Conservation (phyloP, 164 flowering plant genomes). For the Malania oleifera region DNA sequence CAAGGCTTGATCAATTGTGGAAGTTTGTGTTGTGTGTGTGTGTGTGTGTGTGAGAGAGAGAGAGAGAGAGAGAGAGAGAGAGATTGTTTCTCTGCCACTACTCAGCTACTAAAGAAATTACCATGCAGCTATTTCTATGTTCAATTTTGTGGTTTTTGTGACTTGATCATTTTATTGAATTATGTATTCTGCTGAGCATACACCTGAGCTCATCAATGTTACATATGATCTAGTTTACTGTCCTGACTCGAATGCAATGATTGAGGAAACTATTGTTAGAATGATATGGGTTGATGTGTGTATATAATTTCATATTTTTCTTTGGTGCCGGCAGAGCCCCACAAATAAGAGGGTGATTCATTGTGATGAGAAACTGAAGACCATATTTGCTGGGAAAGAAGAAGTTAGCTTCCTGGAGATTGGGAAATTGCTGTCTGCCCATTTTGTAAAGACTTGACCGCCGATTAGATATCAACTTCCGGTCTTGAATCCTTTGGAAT, state of each 20-base stretch:
- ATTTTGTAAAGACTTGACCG: constrained; percentile 41
- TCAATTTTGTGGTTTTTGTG: background rate
- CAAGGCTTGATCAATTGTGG: too few species aligned
- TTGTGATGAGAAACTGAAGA: constrained; percentile 75
- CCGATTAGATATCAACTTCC: too few species aligned
- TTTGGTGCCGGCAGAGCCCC: constrained; percentile 48
- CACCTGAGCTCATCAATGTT: background rate
- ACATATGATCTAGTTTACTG: too few species aligned
- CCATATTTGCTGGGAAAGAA: constrained; percentile 57
- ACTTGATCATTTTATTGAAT: background rate
- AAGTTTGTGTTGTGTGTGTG: too few species aligned
- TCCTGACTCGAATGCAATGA: background rate
- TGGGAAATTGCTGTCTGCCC: constrained; percentile 35
- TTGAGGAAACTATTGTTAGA: background rate
- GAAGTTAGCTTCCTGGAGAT: constrained; percentile 60
- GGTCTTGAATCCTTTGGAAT: too few species aligned
- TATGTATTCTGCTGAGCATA: background rate
- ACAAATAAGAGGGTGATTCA: constrained; percentile 46
- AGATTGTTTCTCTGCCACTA: too few species aligned
- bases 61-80: too few species aligned
- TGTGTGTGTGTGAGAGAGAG: too few species aligned
- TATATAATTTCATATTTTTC: too few species aligned
- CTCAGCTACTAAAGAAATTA: too few species aligned
- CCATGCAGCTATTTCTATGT: too few species aligned
- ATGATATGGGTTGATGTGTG: background rate